These are phyloP conservation scores for Acacia concinna DNA, from an alignment of 331 rosid species.

Conservation along the genomic window DNA sequence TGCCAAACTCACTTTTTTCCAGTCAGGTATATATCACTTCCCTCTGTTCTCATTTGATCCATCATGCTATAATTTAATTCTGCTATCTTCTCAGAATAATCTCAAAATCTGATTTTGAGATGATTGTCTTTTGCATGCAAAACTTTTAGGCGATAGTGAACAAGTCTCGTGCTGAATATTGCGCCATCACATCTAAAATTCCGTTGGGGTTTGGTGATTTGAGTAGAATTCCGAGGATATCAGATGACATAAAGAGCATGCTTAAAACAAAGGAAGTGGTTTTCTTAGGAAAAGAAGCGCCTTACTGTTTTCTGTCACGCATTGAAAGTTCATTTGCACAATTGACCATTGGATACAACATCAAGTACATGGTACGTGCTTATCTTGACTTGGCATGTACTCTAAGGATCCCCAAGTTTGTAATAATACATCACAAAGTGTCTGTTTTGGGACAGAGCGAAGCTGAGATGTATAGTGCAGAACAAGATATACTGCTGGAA, in stretches of 20 bases:
- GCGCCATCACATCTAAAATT: constrained; percentile 59
- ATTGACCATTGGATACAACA: constrained; percentile 79
- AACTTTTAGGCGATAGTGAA: constrained; percentile 72
- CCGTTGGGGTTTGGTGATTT: constrained; percentile 66
- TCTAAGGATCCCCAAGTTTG: neutral
- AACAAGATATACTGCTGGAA: neutral
- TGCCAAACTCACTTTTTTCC: constrained; percentile 86
- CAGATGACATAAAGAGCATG: constrained; percentile 65
- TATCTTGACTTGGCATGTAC: neutral
- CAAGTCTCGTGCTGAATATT: constrained; percentile 84
- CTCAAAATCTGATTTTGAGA: constrained; percentile 1
- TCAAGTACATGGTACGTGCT: constrained; percentile 68
- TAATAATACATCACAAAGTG: neutral
- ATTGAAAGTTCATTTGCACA: constrained; percentile 65
- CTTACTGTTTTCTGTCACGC: constrained; percentile 77
- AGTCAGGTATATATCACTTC: constrained; percentile 56
- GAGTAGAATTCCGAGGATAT: constrained; percentile 59
- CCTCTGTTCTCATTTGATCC: neutral
- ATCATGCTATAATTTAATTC: neutral
- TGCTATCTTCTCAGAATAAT: neutral
- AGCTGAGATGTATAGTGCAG: neutral
- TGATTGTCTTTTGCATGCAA: constrained; percentile 18
- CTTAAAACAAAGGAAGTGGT: constrained; percentile 61
- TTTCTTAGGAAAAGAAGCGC: constrained; percentile 77
- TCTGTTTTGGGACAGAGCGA: neutral